Conservation (phyloP, 441 rosid species). For the Dalechampia spathulata region DNA sequence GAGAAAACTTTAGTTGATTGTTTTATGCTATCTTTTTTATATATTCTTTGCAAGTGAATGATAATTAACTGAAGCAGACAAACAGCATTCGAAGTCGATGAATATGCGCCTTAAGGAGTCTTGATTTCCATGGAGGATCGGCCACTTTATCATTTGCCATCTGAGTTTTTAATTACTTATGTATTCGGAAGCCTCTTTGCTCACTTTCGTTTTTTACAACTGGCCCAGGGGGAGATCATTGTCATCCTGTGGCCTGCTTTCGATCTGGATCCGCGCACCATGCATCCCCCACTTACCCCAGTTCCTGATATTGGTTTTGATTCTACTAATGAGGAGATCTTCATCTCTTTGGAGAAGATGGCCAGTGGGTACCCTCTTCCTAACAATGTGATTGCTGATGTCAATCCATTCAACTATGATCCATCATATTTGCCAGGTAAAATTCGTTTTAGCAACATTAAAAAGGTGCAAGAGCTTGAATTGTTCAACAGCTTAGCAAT, state of each 20-base stretch:
- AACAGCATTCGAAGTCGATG: not conserved
- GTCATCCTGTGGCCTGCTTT: not conserved
- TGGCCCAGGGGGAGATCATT: constrained; percentile 7
- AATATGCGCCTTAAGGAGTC: not conserved
- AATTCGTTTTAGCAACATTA: not conserved
- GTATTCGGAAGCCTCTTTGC: not conserved
- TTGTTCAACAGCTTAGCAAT: no score
- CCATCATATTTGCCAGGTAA: constrained; percentile 44
- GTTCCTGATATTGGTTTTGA: constrained; percentile 13
- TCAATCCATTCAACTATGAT: constrained; percentile 25
- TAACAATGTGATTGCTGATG: constrained; percentile 27
- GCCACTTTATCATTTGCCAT: not conserved
- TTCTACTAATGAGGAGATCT: constrained; percentile 25
- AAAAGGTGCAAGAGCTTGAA: not conserved
- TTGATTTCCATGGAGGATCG: not conserved
- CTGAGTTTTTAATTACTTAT: not conserved
- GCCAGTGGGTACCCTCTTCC: constrained; percentile 32
- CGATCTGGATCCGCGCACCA: constrained; percentile 12
- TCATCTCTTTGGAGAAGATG: constrained; percentile 20
- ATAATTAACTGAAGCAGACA: not conserved
- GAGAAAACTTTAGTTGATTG: not conserved
- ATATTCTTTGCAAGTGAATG: not conserved
- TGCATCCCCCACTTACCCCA: constrained; percentile 25
- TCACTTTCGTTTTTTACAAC: constrained; percentile 1
- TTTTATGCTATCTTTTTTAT: not conserved